Evolutionary conservation across 257 asterid species (phyloP).

Genomic region (Gentiana straminea): DNA sequence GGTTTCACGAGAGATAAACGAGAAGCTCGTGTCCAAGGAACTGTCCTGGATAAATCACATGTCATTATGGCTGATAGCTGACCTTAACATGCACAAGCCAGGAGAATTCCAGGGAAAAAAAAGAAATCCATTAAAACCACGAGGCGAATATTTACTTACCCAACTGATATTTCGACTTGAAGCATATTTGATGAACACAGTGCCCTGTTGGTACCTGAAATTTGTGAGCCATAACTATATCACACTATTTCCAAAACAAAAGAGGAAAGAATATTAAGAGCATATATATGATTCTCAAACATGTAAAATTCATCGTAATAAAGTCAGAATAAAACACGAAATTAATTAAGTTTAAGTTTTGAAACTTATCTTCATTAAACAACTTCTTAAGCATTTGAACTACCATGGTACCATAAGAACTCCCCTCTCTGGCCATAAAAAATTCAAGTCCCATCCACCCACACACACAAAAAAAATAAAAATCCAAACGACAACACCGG

Average conservation of each 20-base stretch:
- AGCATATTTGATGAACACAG: constrained; percentile 11
- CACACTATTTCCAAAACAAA: constrained; percentile 5
- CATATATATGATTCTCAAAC: no score
- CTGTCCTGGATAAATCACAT: constrained; percentile 44
- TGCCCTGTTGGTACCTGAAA: neutral
- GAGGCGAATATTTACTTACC: constrained; percentile 12
- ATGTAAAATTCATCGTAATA: neutral
- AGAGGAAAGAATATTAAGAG: neutral
- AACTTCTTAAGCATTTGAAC: neutral
- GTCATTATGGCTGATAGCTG: constrained; percentile 5
- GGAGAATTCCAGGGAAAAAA: neutral
- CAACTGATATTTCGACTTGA: constrained; percentile 20
- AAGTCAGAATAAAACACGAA: constrained; percentile 1
- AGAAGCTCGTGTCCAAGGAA: constrained; percentile 32
- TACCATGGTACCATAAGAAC: neutral
- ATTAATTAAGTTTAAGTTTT: neutral
- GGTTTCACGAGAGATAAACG: constrained; percentile 23
- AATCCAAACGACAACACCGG: no score
- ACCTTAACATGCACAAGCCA: no score
- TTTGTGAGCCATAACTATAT: constrained; percentile 15
- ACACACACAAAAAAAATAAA: neutral
- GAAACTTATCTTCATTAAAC: neutral
- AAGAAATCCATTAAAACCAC: neutral
- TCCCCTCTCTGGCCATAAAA: neutral
- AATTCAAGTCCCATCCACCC: neutral